These are phyloP conservation scores for Amanita muscaria DNA, from an alignment of 768 basidiomycete species.

Conservation along the genomic window DNA sequence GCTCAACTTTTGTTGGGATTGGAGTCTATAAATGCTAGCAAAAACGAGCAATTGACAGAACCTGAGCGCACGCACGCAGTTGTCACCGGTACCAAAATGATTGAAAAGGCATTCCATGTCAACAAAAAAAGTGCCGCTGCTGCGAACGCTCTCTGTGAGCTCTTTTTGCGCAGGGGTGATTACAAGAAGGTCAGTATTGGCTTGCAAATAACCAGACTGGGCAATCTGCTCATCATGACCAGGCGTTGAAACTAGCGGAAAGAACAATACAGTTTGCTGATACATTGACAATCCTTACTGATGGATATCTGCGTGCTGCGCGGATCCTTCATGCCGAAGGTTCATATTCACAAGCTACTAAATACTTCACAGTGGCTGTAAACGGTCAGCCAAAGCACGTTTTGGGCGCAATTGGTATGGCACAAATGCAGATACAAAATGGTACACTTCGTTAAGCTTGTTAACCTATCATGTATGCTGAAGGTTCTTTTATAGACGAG, in stretches of 20 bases:
- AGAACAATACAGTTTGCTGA: constrained; percentile 92
- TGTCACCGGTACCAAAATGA: constrained; percentile 54
- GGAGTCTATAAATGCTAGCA: constrained; percentile 80
- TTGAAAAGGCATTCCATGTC: constrained; percentile 74
- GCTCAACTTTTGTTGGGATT: constrained; percentile 79
- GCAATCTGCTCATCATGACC: constrained; percentile 2
- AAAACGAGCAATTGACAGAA: constrained; percentile 54
- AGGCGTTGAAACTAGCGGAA: constrained; percentile 92
- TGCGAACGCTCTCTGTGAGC: constrained; percentile 73
- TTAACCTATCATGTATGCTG: background rate
- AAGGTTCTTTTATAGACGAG: constrained; percentile 46
- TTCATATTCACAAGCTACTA: constrained; percentile 50
- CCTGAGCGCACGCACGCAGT: constrained; percentile 55
- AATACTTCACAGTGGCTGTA: constrained; percentile 58
- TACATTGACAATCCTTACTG: constrained; percentile 73
- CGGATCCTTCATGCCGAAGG: constrained; percentile 74
- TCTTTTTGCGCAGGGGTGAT: constrained; percentile 68
- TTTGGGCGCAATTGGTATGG: constrained; percentile 75
- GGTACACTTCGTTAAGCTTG: constrained; percentile 33
- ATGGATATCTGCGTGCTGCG: constrained; percentile 79
- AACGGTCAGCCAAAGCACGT: constrained; percentile 68
- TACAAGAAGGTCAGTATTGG: constrained; percentile 41
- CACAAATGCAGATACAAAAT: constrained; percentile 78
- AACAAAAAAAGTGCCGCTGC: constrained; percentile 75
- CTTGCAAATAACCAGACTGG: background rate